Evolutionary conservation across 2,329 filamentous ascomycete species (phyloP), one percentile per base, ranked within the genome.

Genomic region (Scedosporium apiospermum): DNA sequence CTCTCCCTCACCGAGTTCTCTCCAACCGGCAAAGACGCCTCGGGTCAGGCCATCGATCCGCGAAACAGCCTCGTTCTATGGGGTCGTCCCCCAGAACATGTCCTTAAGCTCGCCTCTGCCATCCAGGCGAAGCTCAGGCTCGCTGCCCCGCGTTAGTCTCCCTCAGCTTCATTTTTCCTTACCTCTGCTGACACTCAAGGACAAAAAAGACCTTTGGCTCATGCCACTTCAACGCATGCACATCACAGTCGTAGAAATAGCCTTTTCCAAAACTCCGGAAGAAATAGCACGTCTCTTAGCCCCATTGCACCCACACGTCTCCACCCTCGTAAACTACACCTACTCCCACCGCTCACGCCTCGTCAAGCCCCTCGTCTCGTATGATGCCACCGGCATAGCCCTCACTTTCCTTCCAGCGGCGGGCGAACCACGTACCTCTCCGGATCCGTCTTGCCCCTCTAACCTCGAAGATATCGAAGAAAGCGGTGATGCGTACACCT

Each of bases 11-110:
- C 60, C 1, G 49, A 87, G 1, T 87, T 91, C 62, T 81, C 97
- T 1, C 77, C 87, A 59, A 87, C 87, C 62, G 76, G 96, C 38
- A 82, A 88, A 67, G 80, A 87, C 53, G 82, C 82, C 1, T 74
- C 80, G 1, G 75, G 88, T 42, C 82, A 90, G 65, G 87, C 86
- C 1, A 49, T 61, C 6, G 93, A 98, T 71, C 83, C 85, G 51
- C 81, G 93, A 49, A 82, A 96, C 69, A 96, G 93, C 71, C 79
- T 97, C 10, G 90, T 92, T 0, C 87, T 97, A 70, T 97, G 92
- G 91, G 91, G 90, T 3, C 82, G 93, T 6, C 93, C 93, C 16
- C 89, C 93, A 0, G 75, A 84, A 57, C 85, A 88, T 67, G 79
- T 97, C 18, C 79, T 88, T 57, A 76, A 81, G 21, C 75, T 98